Base-by-base conservation (phyloP, 768 basidiomycete species). In the Amanita thiersii region DNA sequence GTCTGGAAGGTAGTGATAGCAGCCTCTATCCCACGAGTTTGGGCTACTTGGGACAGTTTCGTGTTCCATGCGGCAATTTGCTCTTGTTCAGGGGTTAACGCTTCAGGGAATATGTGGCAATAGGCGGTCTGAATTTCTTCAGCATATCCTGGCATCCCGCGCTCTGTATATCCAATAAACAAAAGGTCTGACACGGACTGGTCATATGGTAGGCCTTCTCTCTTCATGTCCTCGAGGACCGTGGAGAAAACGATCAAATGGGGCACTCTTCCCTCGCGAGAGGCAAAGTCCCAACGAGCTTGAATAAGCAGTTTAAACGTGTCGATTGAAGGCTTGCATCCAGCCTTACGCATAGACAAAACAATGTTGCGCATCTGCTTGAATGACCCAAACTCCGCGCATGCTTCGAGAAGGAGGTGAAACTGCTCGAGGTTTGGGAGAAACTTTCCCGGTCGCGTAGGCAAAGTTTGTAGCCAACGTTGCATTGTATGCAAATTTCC, bases 381-480 rank as follows among this genome's bases (percentile, higher is more conserved):
- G 46, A 63, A 58, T 1, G 58, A 47, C 9, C 55, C 51, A n/a
- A 59, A 51, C 25, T 57, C 49, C 7, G 53, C 50, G 46, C 60
- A 65, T 9, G 59, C 56, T 26, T 70, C 61, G 25, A 84, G 58
- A 47, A 79, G 68, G 7, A 66, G 45, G 47, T 81, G 72, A 62
- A 77, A 77, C 43, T 79, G 77, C 15, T 70, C 61, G 26, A 70
- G 56, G 17, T 69, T 67, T 0, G 79, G 77, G 3, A 53, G 54
- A 32, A 69, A 47, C 25, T 66, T 52, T 2, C 70, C 71, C 2
- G 76, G 65, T 37, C 69, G 70, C 18, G 58, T 58, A 10, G 71
- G 64, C 69, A 83, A 79, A n/a, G 61, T 61, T 32, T 50, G 51
- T 2, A 86, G 58, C 72, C 81, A 79, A 17, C 64, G 56, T 19